Percentiles rank a stretch among this genome's conserved stretches.
These are phyloP conservation scores for Hibiscus trionum DNA, from an alignment of 345 rosid species.

Conservation along the genomic window DNA sequence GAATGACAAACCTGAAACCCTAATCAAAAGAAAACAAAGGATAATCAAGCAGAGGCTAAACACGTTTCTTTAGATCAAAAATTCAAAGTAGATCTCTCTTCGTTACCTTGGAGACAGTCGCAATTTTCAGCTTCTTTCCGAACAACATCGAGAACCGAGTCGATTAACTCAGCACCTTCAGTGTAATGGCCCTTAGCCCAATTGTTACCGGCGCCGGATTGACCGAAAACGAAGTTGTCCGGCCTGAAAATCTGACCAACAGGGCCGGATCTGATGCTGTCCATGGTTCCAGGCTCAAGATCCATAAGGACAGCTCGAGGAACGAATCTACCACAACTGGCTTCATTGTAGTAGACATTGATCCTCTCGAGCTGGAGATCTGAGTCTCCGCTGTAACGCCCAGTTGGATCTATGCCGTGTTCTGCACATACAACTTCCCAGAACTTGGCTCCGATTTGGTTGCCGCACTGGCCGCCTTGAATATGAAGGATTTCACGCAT, in stretches of 20 bases:
- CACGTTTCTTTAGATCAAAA: neutral
- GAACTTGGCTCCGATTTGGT: constrained; percentile 95
- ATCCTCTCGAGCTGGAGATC: constrained; percentile 15
- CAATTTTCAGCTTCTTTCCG: constrained; percentile 16
- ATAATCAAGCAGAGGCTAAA: neutral
- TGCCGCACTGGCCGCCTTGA: constrained; percentile 72
- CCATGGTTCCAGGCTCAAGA: constrained; percentile 34
- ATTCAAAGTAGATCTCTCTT: neutral
- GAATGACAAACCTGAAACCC: constrained; percentile 18
- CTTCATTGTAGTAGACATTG: constrained; percentile 15
- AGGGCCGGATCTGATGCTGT: constrained; percentile 34
- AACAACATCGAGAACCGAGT: constrained; percentile 14
- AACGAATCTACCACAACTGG: constrained; percentile 16
- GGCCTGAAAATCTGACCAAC: constrained; percentile 16
- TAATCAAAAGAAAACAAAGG: neutral
- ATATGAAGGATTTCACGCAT: constrained; percentile 19
- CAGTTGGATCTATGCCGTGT: constrained; percentile 16
- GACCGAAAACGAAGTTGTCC: constrained; percentile 17
- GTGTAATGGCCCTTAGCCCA: constrained; percentile 15
- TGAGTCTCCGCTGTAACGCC: neutral
- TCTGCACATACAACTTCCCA: constrained; percentile 45
- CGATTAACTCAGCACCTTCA: constrained; percentile 34
- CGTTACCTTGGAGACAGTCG: constrained; percentile 12
- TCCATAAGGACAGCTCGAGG: constrained; percentile 35
- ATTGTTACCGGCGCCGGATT: constrained; percentile 14